Base-by-base conservation (phyloP, 2,329 filamentous ascomycete genomes). In the Microdochium paspali region DNA sequence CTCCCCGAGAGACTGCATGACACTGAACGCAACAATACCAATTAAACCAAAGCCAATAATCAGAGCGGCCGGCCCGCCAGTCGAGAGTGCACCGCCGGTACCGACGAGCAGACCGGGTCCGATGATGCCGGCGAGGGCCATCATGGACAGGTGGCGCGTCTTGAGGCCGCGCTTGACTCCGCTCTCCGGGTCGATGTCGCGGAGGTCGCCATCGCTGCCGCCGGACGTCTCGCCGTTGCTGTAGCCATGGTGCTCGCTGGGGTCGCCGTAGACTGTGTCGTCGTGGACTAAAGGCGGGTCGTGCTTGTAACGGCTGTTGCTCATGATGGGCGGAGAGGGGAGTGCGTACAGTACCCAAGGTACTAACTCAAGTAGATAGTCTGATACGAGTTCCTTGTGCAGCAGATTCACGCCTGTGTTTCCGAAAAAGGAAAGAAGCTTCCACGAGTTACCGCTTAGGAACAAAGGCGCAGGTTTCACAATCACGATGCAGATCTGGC, bases 1-100 rank as follows among this genome's bases (percentile, higher is more conserved):
- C 61, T 90, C 85, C 20, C 85, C 85, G 6, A 90, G 67, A 4
- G 79, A 84, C 68, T 88, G 85, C 79, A 86, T 87, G 53, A 84
- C 76, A 54, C 71, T 74, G 51, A 72, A 76, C 2, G 84, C 84
- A 49, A 89, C 78, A 51, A 87, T 74, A 10, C 82, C 85, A 53
- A 88, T 84, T 24, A 87, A 67, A 10, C 74, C 78, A 53, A 90
- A 90, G 1, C 85, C 85, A 57, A 90, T 87, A 30, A 90, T 62
- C 44, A 88, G 65, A 0, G 84, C 80, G 0, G 83, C 85, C 15
- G 86, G 85, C 0, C 86, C 86, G 47, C 84, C 85, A 39, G 73
- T 77, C 12, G 76, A 71, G 23, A 90, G 67, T 0, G 85, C 85
- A 44, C 82, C 79, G 30, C 86, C 85, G 2, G 82, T 76, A 15